phyloP scores from a whole-genome alignment of 495 filamentous ascomycete genomes.

The Xylaria telfairii region DNA sequence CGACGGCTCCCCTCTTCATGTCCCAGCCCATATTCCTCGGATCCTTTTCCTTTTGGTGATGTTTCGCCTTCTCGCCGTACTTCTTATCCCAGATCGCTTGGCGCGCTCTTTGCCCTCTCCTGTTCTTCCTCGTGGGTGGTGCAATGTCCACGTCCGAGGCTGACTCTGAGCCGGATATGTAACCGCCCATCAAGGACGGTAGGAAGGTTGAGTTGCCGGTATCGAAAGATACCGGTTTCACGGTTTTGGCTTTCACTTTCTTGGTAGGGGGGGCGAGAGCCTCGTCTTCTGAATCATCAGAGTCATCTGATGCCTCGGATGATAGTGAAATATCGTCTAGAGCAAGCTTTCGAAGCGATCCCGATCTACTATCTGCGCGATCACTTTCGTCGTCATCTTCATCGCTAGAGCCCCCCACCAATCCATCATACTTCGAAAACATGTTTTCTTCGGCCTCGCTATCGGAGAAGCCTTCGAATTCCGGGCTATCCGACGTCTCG shows the following conservation, averaged over 20 bases:
- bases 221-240: constrained; percentile 29
- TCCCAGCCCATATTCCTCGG: constrained; percentile 61
- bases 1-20: constrained; percentile 52
- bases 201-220: constrained; percentile 72
- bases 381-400: constrained; percentile 26
- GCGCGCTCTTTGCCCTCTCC: constrained; percentile 86
- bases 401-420: constrained; percentile 49
- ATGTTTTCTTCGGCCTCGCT: constrained; percentile 56
- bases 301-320: constrained; percentile 30
- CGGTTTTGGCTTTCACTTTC: constrained; percentile 39
- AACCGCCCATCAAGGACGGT: constrained; percentile 87
- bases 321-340: constrained; percentile 38
- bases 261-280: constrained; percentile 49
- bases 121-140: constrained; percentile 69
- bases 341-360: constrained; percentile 27
- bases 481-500: constrained; percentile 26
- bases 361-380: constrained; percentile 30
- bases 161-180: constrained; percentile 86
- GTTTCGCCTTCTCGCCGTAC: constrained; percentile 76
- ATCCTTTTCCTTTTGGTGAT: constrained; percentile 60
- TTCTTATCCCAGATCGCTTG: constrained; percentile 93
- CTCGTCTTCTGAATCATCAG: constrained; percentile 32
- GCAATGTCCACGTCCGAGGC: constrained; percentile 59
- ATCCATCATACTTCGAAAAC: constrained; percentile 44
- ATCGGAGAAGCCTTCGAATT: constrained; percentile 62